Evolutionary conservation across 306 rosid species (phyloP).

Genomic region (Astragalus glycyphyllos): DNA sequence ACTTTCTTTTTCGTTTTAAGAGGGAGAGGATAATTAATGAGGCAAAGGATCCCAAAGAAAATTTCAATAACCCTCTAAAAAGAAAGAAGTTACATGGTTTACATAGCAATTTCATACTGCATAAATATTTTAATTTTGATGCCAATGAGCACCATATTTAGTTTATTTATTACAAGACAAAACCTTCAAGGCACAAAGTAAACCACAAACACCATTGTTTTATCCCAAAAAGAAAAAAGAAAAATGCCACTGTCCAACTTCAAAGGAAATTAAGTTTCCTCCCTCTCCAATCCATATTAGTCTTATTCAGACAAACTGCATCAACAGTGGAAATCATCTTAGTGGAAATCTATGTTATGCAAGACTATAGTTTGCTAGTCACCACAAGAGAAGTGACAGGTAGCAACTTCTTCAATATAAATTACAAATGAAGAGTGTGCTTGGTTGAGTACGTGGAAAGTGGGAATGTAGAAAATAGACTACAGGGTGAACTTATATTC

Average conservation of each 20-base stretch:
- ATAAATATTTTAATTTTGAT: slow-evolving; percentile 21
- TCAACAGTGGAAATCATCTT: slow-evolving; percentile 1
- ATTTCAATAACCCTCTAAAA: background rate
- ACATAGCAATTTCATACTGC: background rate
- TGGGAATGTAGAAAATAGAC: slow-evolving; percentile 28
- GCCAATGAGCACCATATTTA: slow-evolving; percentile 7
- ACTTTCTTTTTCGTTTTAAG: background rate
- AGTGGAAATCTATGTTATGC: slow-evolving; percentile 10
- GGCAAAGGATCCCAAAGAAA: background rate
- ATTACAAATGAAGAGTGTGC: slow-evolving; percentile 16
- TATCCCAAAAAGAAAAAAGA: background rate
- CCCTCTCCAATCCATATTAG: background rate
- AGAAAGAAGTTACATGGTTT: background rate
- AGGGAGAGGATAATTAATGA: background rate
- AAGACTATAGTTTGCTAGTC: slow-evolving; percentile 17
- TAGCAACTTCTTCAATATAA: slow-evolving; percentile 4
- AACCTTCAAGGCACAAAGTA: slow-evolving; percentile 3
- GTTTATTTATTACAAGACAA: slow-evolving; percentile 16
- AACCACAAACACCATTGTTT: slow-evolving; percentile 18
- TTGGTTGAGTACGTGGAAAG: slow-evolving; percentile 21
- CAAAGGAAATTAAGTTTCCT: slow-evolving; percentile 4
- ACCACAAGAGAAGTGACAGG: slow-evolving; percentile 24
- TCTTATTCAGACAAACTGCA: slow-evolving; percentile 11
- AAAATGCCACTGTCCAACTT: slow-evolving; percentile 17
- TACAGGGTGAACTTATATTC: slow-evolving; percentile 9